A percentile compares a stretch with the other conserved stretches of the same genome.
Conservation (phyloP, 1,139 yeast species). For the Sugiyamaella castrensis region DNA sequence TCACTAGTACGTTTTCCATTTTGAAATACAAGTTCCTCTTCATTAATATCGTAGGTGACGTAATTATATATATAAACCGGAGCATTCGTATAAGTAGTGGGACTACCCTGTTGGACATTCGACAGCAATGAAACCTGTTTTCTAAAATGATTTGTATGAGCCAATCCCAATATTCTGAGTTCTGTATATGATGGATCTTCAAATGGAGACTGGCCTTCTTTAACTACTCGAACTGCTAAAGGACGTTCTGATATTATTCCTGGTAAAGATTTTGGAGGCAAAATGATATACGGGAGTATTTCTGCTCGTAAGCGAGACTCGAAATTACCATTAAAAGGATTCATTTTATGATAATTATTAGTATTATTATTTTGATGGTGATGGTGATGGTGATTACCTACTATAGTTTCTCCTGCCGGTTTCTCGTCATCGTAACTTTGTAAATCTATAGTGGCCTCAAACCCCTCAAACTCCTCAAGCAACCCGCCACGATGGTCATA, state of each 20-base stretch:
- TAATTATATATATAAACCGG: background rate
- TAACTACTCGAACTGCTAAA: conserved; percentile 10
- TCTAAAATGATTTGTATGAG: background rate
- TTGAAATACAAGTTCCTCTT: conserved; percentile 8
- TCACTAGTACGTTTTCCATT: conserved; percentile 8
- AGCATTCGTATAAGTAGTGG: background rate
- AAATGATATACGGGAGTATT: conserved; percentile 9
- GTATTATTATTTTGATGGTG: too few relatives aligned
- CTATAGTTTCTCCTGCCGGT: too few relatives aligned
- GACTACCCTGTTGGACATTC: background rate
- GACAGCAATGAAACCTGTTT: background rate
- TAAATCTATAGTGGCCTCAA: too few relatives aligned
- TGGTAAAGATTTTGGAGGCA: conserved; percentile 11
- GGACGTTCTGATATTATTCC: conserved; percentile 5
- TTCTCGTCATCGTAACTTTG: too few relatives aligned
- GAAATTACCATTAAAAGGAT: too few relatives aligned
- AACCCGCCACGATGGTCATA: too few relatives aligned
- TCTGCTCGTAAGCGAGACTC: too few relatives aligned
- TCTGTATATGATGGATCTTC: background rate
- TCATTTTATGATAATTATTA: too few relatives aligned
- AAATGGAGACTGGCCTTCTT: conserved; percentile 1
- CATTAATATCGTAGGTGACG: conserved; percentile 8
- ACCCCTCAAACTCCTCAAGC: too few relatives aligned
- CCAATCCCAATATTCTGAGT: background rate
- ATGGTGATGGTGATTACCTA: too few relatives aligned